A percentile compares a stretch with the other conserved stretches of the same genome.
phyloP scores from a whole-genome alignment of 2,329 filamentous ascomycete species.

The Intubia oerlemansii region DNA sequence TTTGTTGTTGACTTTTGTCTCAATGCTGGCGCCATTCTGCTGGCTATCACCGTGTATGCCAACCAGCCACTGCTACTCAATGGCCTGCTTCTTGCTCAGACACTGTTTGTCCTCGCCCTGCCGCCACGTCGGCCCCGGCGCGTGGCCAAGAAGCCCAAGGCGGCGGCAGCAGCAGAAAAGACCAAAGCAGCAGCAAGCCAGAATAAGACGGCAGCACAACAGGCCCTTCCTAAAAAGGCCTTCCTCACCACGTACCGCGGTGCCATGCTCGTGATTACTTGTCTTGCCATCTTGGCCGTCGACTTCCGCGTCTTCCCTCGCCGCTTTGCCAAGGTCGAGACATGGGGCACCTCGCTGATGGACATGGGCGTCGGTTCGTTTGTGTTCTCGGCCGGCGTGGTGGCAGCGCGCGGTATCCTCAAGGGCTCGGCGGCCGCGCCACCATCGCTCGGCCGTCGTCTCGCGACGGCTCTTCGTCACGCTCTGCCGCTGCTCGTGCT shows the following conservation, averaged over 20 bases:
- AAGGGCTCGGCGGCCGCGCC: slow-evolving; percentile 35
- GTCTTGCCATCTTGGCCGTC: slow-evolving; percentile 82
- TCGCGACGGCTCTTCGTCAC: slow-evolving; percentile 51
- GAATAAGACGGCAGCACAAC: not conserved
- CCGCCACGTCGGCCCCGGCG: slow-evolving; percentile 15
- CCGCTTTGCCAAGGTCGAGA: slow-evolving; percentile 93
- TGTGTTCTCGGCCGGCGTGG: slow-evolving; percentile 80
- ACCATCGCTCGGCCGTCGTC: slow-evolving; percentile 25
- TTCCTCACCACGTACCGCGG: slow-evolving; percentile 87
- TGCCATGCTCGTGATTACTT: slow-evolving; percentile 78
- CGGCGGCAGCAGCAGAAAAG: slow-evolving; percentile 7
- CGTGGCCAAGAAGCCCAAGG: slow-evolving; percentile 22
- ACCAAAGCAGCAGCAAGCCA: too few relatives aligned
- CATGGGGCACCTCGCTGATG: slow-evolving; percentile 99
- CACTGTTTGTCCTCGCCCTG: slow-evolving; percentile 36
- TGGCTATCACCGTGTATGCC: slow-evolving; percentile 73
- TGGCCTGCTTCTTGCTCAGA: slow-evolving; percentile 51
- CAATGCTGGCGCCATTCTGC: slow-evolving; percentile 62
- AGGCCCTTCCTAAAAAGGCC: slow-evolving; percentile 53
- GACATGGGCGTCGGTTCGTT: slow-evolving; percentile 94
- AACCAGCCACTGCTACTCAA: slow-evolving; percentile 52
- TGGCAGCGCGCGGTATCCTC: slow-evolving; percentile 65
- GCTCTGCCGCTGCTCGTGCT: slow-evolving; percentile 65
- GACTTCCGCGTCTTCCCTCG: slow-evolving; percentile 87
- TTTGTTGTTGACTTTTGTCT: slow-evolving; percentile 68